Evolutionary conservation across 176 grass and related monocot genomes (phyloP).

Genomic region (Rhynchospora tenuis): DNA sequence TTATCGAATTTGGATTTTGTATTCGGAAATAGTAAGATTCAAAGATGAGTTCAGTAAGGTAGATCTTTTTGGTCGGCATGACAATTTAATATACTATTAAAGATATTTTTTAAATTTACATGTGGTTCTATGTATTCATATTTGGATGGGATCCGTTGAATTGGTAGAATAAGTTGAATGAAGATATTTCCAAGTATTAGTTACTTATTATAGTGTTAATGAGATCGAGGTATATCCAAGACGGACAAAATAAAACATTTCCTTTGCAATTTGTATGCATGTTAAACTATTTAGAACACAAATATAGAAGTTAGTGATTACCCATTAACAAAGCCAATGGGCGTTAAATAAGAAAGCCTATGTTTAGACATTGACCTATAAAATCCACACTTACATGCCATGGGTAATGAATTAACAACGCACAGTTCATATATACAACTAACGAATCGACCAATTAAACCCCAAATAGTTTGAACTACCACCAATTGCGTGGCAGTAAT

Average conservation of each 20-base stretch:
- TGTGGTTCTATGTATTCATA: too few relatives aligned
- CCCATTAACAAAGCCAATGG: conserved; percentile 11
- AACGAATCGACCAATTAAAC: not conserved
- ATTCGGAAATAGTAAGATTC: too few relatives aligned
- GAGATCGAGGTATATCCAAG: not conserved
- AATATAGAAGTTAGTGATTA: not conserved
- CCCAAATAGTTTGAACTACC: not conserved
- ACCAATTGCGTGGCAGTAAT: conserved; percentile 12
- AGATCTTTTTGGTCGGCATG: too few relatives aligned
- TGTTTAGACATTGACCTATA: not conserved
- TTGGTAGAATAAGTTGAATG: too few relatives aligned
- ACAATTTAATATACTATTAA: too few relatives aligned
- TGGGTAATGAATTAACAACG: not conserved
- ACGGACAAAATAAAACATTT: not conserved
- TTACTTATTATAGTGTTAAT: not conserved
- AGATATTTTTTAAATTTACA: too few relatives aligned
- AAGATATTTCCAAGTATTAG: not conserved
- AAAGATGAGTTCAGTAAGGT: too few relatives aligned
- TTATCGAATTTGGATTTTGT: too few relatives aligned
- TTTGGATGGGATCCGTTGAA: too few relatives aligned
- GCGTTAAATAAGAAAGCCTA: not conserved
- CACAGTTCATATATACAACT: not conserved
- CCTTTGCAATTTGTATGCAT: not conserved
- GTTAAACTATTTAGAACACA: not conserved
- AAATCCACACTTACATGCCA: not conserved